These are phyloP conservation scores for Herpomyces periplanetae DNA, from an alignment of 2,329 filamentous ascomycete species.

Conservation along the genomic window DNA sequence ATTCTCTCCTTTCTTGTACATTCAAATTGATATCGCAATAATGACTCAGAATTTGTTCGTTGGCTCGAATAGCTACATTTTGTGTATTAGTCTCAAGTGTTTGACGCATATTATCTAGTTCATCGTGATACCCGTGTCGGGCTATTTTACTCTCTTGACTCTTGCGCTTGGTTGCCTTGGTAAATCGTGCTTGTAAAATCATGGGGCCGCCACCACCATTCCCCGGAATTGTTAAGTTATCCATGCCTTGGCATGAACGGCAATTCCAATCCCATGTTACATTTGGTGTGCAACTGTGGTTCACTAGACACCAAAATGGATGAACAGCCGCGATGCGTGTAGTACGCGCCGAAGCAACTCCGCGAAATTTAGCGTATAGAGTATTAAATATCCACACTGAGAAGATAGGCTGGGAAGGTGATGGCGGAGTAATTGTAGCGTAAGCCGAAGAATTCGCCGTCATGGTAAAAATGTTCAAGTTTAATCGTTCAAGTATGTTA, in stretches of 20 bases:
- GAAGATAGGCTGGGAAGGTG: too few species aligned
- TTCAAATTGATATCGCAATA: constrained; percentile 55
- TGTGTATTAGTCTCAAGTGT: constrained; percentile 4
- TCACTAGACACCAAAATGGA: constrained; percentile 78
- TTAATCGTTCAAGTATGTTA: constrained; percentile 47
- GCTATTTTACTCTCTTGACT: constrained; percentile 8
- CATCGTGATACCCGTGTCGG: constrained; percentile 6
- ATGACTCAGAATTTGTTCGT: constrained; percentile 61
- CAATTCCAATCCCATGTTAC: constrained; percentile 77
- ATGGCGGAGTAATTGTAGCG: constrained; percentile 18
- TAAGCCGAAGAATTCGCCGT: constrained; percentile 8
- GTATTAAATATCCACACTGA: constrained; percentile 85
- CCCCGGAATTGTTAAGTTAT: constrained; percentile 11
- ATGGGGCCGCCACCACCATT: constrained; percentile 15
- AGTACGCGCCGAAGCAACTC: constrained; percentile 54
- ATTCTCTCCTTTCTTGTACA: constrained; percentile 46
- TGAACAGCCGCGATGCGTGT: constrained; percentile 78
- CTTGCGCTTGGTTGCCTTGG: constrained; percentile 1
- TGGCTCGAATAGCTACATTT: constrained; percentile 23
- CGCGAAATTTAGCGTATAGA: constrained; percentile 63
- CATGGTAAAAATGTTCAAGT: constrained; percentile 29
- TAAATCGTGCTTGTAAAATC: constrained; percentile 1
- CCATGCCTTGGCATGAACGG: constrained; percentile 10
- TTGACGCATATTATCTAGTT: constrained; percentile 5
- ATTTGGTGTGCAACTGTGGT: constrained; percentile 83